A percentile compares a stretch with the other conserved stretches of the same genome.
Evolutionary conservation across 306 rosid genomes (phyloP).

Genomic region (Castanopsis chinensis): DNA sequence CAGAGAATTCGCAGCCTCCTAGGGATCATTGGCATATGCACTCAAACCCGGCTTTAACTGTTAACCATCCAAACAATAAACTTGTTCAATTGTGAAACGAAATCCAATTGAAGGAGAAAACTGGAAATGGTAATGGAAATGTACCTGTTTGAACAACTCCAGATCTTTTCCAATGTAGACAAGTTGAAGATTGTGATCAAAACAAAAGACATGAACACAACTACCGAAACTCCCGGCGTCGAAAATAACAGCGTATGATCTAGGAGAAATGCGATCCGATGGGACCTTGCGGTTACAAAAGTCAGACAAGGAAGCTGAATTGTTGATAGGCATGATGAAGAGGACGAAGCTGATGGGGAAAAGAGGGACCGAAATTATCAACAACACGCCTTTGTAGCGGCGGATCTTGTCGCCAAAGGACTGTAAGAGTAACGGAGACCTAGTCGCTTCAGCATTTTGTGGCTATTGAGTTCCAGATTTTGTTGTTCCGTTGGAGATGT

Average conservation of each 20-base stretch:
- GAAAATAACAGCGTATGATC: slow-evolving; percentile 75
- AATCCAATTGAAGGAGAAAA: background rate
- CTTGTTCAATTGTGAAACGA: background rate
- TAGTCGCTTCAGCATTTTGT: slow-evolving; percentile 86
- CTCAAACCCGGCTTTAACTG: too few species aligned
- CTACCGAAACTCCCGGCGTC: slow-evolving; percentile 99
- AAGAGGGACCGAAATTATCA: slow-evolving; percentile 67
- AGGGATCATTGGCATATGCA: too few species aligned
- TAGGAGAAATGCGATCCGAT: slow-evolving; percentile 35
- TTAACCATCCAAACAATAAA: background rate
- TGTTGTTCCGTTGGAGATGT: slow-evolving; percentile 60
- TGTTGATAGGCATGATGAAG: slow-evolving; percentile 57
- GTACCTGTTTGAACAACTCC: slow-evolving; percentile 80
- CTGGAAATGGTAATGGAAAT: too few species aligned
- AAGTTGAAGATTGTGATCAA: slow-evolving; percentile 71
- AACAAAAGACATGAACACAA: slow-evolving; percentile 90
- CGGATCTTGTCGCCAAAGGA: slow-evolving; percentile 74
- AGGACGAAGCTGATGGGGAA: slow-evolving; percentile 61
- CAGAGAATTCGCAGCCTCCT: too few species aligned
- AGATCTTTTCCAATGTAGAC: slow-evolving; percentile 87
- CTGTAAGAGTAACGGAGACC: slow-evolving; percentile 34
- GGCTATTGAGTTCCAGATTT: slow-evolving; percentile 37
- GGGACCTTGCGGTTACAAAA: slow-evolving; percentile 58
- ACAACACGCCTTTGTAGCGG: slow-evolving; percentile 62
- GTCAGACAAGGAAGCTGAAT: slow-evolving; percentile 31